phyloP scores from a whole-genome alignment of 108 stramenopile genomes.

The Fragilaria radians region DNA sequence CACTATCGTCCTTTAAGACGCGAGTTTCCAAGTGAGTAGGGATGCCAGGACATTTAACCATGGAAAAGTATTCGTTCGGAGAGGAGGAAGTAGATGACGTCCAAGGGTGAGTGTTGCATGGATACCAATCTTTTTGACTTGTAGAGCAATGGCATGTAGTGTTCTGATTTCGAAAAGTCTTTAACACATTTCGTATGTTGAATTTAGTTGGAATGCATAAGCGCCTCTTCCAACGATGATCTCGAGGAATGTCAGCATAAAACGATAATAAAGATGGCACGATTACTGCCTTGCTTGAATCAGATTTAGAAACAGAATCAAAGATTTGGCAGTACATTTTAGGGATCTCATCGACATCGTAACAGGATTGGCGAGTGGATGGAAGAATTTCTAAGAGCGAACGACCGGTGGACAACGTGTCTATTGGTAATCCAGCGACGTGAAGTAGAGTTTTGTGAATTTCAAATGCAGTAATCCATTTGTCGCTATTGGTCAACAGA shows the following conservation, averaged over 20 bases:
- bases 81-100: background rate
- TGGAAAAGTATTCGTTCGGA: background rate
- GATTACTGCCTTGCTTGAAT: no score
- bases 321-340: slow-evolving; percentile 8
- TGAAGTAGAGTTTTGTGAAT: slow-evolving; percentile 31
- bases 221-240: slow-evolving; percentile 1
- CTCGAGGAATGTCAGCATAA: slow-evolving; percentile 46
- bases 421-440: background rate
- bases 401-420: background rate
- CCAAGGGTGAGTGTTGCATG: slow-evolving; percentile 20
- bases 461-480: slow-evolving; percentile 42
- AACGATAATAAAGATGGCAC: slow-evolving; percentile 49
- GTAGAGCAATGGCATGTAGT: slow-evolving; percentile 20
- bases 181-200: background rate
- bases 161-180: background rate
- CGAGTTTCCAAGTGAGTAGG: background rate
- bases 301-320: background rate
- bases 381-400: background rate
- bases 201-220: background rate
- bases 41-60: background rate
- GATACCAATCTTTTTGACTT: slow-evolving; percentile 13
- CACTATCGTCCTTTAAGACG: background rate
- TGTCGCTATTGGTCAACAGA: slow-evolving; percentile 14
- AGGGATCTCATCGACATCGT: slow-evolving; percentile 5
- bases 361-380: background rate